Evolutionary conservation across 495 filamentous ascomycete genomes (phyloP), one percentile per base, ranked within the genome.

Genomic region (Penicillium macrosclerotiorum): DNA sequence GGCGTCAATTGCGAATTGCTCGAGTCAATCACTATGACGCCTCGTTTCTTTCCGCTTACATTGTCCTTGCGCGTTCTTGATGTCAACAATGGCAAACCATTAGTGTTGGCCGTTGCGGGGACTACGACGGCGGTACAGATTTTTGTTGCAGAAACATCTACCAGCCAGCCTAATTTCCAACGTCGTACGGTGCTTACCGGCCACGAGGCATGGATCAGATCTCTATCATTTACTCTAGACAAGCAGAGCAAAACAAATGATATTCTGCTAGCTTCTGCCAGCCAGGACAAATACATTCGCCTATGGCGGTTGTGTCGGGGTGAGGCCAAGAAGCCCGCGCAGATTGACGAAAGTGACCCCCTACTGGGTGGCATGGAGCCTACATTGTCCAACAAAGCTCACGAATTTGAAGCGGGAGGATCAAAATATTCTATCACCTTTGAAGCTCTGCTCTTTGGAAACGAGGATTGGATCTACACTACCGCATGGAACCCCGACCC

Each of bases 391-490:
- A 96, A 96, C 63, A 97, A 95, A 67, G 84, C 86, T 3, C 89
- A 96, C 62, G 74, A 73, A 26, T 76, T 89, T 20, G 73, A 83
- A 51, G 74, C 83, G 22, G 64, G 64, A 14, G 71, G 72, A 0
- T 69, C 65, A 2, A 80, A 72, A 26, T 95, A 85, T 65, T 89
- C 84, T 22, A 72, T 95, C 35, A 96, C 90, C 1, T 97, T 97
- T 49, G 94, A 97, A 67, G 94, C 94, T 5, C 74, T 99, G 9
- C 78, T 99, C 7, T 81, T 97, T 18, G 93, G 94, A 14, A 94
- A 97, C 57, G 93, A 99, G 54, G 93, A 99, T 57, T 99, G 93
- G 93, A 88, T 99, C 18, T 96, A 94, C 60, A 90, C 86, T 40
- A 79, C 86, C 0, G 71, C 73, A 27, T 99, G 93, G 93, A 75